These are phyloP conservation scores for Apophysomyces elegans DNA, from an alignment of 371 early-diverging fungal genomes.

Conservation along the genomic window DNA sequence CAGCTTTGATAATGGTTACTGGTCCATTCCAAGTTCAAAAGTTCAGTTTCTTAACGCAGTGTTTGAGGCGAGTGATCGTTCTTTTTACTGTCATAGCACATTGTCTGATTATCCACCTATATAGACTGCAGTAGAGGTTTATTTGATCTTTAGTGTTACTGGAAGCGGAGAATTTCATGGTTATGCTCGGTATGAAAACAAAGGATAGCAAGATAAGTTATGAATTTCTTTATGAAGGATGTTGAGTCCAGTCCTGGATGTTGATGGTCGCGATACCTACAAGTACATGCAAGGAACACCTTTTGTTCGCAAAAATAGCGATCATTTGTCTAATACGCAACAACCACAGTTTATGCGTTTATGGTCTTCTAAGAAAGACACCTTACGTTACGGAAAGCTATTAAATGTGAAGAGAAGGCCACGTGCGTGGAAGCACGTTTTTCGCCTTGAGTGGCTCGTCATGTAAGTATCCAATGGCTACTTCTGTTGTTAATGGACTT, in stretches of 20 bases:
- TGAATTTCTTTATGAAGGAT: not conserved
- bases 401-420: not conserved
- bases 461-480: not conserved
- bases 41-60: conserved; percentile 9
- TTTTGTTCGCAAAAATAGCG: not conserved
- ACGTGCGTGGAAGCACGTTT: conserved; percentile 3
- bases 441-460: conserved; percentile 6
- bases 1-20: conserved; percentile 9
- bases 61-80: conserved; percentile 10
- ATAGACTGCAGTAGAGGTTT: conserved; percentile 3
- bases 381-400: not conserved
- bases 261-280: not conserved
- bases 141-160: conserved; percentile 12
- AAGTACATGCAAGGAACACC: conserved; percentile 2
- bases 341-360: not conserved
- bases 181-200: conserved; percentile 5
- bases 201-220: not conserved
- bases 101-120: not conserved
- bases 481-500: not conserved
- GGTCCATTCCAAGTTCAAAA: conserved; percentile 4
- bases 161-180: conserved; percentile 12
- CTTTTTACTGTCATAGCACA: not conserved
- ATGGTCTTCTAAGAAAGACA: not conserved
- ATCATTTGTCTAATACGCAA: not conserved
- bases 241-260: conserved; percentile 12